These are phyloP conservation scores for Coemansia sp. DNA, from an alignment of 192 early-diverging fungal species.

Conservation along the genomic window DNA sequence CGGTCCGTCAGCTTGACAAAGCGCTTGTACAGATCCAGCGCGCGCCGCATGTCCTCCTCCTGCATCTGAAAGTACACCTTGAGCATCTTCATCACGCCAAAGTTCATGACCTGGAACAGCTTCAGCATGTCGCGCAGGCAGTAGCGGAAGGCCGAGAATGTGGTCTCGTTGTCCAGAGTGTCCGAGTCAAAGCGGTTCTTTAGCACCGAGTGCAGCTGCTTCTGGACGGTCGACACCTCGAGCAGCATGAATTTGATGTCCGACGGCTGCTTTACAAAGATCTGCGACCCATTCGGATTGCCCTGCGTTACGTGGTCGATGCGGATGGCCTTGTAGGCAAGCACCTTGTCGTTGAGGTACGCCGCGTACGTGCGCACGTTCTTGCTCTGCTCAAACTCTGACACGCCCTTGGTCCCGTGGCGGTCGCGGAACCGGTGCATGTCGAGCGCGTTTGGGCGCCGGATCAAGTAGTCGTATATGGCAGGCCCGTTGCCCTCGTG, in stretches of 20 bases:
- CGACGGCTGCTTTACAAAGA: constrained; percentile 34
- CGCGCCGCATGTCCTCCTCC: constrained; percentile 51
- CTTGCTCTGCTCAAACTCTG: constrained; percentile 55
- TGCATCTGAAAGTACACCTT: constrained; percentile 54
- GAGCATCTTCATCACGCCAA: constrained; percentile 59
- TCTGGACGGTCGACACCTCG: constrained; percentile 51
- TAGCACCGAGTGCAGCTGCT: constrained; percentile 52
- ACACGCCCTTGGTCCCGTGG: constrained; percentile 50
- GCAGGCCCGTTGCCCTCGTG: constrained; percentile 42
- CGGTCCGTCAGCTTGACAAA: constrained; percentile 56
- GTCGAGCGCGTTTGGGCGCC: constrained; percentile 41
- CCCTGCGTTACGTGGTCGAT: constrained; percentile 50
- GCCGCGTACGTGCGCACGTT: constrained; percentile 53
- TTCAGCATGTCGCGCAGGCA: constrained; percentile 55
- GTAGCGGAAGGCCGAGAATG: constrained; percentile 52
- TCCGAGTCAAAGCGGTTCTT: constrained; percentile 54
- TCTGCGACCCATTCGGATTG: constrained; percentile 41
- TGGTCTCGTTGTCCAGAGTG: constrained; percentile 53
- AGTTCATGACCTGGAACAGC: constrained; percentile 58
- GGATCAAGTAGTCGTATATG: constrained; percentile 47
- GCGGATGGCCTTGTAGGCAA: constrained; percentile 47
- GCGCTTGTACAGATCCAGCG: constrained; percentile 54
- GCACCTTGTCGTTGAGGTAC: constrained; percentile 53
- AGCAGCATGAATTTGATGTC: constrained; percentile 51
- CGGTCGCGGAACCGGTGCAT: constrained; percentile 53